phyloP scores from a whole-genome alignment of 768 basidiomycete genomes.

The Chalciporus piperatus region DNA sequence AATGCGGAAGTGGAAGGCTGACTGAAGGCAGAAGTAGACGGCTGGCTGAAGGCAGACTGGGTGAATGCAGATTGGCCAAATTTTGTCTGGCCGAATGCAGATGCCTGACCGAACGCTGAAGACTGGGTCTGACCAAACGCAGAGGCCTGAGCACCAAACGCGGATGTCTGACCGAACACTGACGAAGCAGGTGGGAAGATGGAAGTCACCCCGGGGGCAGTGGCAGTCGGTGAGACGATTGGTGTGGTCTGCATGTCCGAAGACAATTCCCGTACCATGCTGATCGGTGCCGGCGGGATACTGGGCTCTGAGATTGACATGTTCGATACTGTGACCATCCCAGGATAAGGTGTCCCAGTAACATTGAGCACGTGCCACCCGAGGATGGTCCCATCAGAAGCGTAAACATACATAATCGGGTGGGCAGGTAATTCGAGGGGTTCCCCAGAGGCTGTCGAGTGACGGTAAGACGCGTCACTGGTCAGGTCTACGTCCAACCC shows the following conservation, averaged over 20 bases:
- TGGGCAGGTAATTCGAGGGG: slow-evolving; percentile 42
- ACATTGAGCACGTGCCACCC: slow-evolving; percentile 70
- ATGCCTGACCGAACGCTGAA: slow-evolving; percentile 33
- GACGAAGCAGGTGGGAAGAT: slow-evolving; percentile 30
- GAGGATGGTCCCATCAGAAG: slow-evolving; percentile 74
- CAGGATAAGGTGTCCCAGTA: slow-evolving; percentile 50
- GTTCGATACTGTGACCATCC: slow-evolving; percentile 40
- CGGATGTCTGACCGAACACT: slow-evolving; percentile 35
- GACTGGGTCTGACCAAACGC: slow-evolving; percentile 13
- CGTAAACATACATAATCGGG: slow-evolving; percentile 71
- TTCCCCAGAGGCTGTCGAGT: slow-evolving; percentile 41
- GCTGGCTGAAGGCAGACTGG: slow-evolving; percentile 9
- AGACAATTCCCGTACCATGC: slow-evolving; percentile 27
- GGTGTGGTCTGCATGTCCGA: slow-evolving; percentile 32
- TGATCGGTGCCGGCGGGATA: slow-evolving; percentile 11
- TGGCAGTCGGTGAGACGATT: slow-evolving; percentile 16
- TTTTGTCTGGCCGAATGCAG: slow-evolving; percentile 16
- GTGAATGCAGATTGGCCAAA: not conserved
- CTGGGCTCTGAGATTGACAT: slow-evolving; percentile 7
- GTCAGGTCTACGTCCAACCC: slow-evolving; percentile 68
- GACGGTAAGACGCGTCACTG: slow-evolving; percentile 37
- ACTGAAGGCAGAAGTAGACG: slow-evolving; percentile 9
- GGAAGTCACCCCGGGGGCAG: slow-evolving; percentile 18
- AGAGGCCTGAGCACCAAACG: slow-evolving; percentile 23
- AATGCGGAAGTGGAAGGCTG: slow-evolving; percentile 25